A percentile compares a stretch with the other conserved stretches of the same genome.
Evolutionary conservation across 768 basidiomycete species (phyloP).

Genomic region (Ephemerocybe angulata): DNA sequence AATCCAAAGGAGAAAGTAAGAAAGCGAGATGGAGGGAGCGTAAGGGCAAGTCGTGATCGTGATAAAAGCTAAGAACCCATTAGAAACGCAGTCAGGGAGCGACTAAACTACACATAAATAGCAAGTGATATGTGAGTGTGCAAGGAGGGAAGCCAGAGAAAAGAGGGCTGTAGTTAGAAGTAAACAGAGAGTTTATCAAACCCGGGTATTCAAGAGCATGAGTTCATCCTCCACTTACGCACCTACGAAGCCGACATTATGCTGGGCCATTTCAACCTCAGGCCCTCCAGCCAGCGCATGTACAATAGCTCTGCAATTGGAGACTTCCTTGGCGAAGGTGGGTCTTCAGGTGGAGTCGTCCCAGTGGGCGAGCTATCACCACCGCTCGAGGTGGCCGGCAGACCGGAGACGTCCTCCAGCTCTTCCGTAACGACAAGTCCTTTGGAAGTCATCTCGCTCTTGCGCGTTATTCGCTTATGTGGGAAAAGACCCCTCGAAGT

Average conservation of each 20-base stretch:
- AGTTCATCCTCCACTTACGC: too few species aligned
- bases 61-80: background rate
- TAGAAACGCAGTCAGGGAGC: background rate
- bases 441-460: slow-evolving; percentile 80
- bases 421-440: slow-evolving; percentile 83
- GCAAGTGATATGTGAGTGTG: too few species aligned
- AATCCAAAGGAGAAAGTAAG: background rate
- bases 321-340: slow-evolving; percentile 57
- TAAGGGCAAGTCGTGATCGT: background rate
- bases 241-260: too few species aligned
- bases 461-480: slow-evolving; percentile 72
- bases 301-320: slow-evolving; percentile 96
- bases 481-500: slow-evolving; percentile 79
- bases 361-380: slow-evolving; percentile 18
- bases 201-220: too few species aligned
- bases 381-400: slow-evolving; percentile 35
- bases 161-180: too few species aligned
- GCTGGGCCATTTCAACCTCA: slow-evolving; percentile 88
- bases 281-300: slow-evolving; percentile 92
- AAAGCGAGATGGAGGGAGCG: background rate
- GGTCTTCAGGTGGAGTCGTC: slow-evolving; percentile 33
- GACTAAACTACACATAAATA: slow-evolving; percentile 4
- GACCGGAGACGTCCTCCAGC: slow-evolving; percentile 62
- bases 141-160: too few species aligned
- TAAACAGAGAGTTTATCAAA: too few species aligned